Evolutionary conservation across 345 rosid species (phyloP), one percentile per base, ranked within the genome.

Genomic region (Salix dunnii): DNA sequence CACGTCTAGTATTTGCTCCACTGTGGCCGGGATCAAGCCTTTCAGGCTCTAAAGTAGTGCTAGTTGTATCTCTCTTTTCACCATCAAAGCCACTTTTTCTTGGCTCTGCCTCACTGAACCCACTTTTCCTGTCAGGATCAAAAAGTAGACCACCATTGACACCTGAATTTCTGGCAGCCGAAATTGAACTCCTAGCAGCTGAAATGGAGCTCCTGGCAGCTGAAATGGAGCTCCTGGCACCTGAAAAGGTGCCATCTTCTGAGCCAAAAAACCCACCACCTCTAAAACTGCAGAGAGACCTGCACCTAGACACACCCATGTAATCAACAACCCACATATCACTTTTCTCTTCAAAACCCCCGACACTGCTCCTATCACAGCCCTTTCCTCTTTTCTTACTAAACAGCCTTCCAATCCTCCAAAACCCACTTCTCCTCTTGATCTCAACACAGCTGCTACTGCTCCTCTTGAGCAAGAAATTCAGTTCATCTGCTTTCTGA

Each of bases 371-470:
- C 12, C 82, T 77, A 66, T 70, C 82, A 27, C 82, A 84, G 40
- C 82, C 85, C 74, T 84, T 80, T 33, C 81, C 89, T 67, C 79
- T 82, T 67, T 87, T 91, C 88, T 86, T 93, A 78, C 93, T 82
- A 55, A 96, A 91, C 51, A 96, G 80, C 80, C 89, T 89, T 70
- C 92, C 93, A 68, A 96, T 87, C 65, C 73, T 89, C 89, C 97
- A 96, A 77, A 96, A 85, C 66, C 95, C 91, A 64, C 84, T 85
- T 76, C 86, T 92, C 58, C 86, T 90, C 90, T 87, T 91, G 74
- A 91, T 91, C 97, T 93, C 99, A 17, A 91, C 95, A 36, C 98
- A 90, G 82, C 91, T 93, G 66, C 96, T 93, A 68, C 85, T 91
- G 81, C 97, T 96, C 72, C 98, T 89, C 83, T 91, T 90, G 67